These are phyloP conservation scores for Corynascus novoguineensis DNA, from an alignment of 495 filamentous ascomycete species.

Conservation along the genomic window DNA sequence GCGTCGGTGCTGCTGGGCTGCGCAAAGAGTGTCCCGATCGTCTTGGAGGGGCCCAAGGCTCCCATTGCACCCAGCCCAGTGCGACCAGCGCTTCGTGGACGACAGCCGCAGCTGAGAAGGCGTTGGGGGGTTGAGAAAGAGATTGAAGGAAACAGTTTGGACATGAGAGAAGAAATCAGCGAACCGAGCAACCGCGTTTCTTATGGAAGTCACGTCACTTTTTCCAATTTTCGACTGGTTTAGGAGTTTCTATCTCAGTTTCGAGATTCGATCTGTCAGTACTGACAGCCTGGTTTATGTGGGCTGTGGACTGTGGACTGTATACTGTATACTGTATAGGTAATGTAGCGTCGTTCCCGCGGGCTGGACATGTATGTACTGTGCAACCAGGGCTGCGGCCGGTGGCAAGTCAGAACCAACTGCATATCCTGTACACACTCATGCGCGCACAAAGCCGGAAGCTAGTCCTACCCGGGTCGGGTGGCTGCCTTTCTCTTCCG, in stretches of 20 bases:
- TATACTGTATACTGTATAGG: no score
- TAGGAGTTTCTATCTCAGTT: no score
- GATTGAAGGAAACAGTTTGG: background rate
- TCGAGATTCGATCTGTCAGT: no score
- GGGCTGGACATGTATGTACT: no score
- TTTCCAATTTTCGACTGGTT: no score
- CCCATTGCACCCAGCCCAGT: conserved; percentile 11
- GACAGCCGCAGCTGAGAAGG: background rate
- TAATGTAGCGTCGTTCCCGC: no score
- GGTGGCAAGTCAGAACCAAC: conserved; percentile 20
- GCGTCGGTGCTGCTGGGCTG: background rate
- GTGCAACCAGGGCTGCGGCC: conserved; percentile 16
- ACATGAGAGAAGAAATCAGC: background rate
- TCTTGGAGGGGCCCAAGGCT: conserved; percentile 3
- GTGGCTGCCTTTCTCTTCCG: conserved; percentile 15
- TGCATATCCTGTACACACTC: conserved; percentile 15
- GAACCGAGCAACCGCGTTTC: no score
- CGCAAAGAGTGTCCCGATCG: conserved; percentile 7
- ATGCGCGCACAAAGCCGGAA: no score
- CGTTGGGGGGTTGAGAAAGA: background rate
- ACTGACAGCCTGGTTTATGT: no score
- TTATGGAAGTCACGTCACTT: no score
- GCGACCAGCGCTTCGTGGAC: background rate
- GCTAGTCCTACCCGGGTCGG: background rate
- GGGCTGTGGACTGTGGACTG: no score